Evolutionary conservation across 192 early-diverging fungal genomes (phyloP), one percentile per base, ranked within the genome.

Genomic region (Coemansia sp.): DNA sequence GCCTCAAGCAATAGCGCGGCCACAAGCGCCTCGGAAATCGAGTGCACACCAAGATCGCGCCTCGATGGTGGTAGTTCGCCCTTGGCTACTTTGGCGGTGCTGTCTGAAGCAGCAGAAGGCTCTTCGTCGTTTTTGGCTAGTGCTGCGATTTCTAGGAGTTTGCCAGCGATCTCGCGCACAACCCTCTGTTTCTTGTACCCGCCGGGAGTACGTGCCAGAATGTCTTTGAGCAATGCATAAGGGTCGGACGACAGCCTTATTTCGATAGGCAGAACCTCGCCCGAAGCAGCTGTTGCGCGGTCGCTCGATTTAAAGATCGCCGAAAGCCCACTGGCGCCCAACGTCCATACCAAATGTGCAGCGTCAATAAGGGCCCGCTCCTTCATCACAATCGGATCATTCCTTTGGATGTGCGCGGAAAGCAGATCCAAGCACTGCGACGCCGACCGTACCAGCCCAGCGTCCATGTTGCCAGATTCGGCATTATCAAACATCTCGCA

Each of bases 401-500:
- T 41, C 22, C 59, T 25, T 13, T 41, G 38, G 20, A 29, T 13
- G 2, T 32, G 9, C 2, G 38, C 46, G 0, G 55, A 33, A 33
- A 75, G 33, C 5, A 79, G 13, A 33, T 73, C 61, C 22, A 79
- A 32, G 49, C 76, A 79, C 55, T 35, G 59, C 11, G 32, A 32
- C 17, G 71, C 76, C 8, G 67, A 50, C 22, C 60, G 43, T 42
- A 73, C n/a, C 63, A 57, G 48, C 6, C 67, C 71, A 4, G 34
- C 40, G 3, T 69, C 70, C 49, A 43, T 65, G 33, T 64, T 62
- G 32, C 70, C 63, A 6, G 70, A 62, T 15, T 70, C 76, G 2
- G 78, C 65, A 57, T 74, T 75, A 59, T 75, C 73, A n/a, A 75
- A 65, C 65, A 81, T 43, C 64, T 81, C 73, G 43, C 67, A 60